phyloP scores from a whole-genome alignment of 352 stramenopile genomes.

The Phytophthora pluvialis region DNA sequence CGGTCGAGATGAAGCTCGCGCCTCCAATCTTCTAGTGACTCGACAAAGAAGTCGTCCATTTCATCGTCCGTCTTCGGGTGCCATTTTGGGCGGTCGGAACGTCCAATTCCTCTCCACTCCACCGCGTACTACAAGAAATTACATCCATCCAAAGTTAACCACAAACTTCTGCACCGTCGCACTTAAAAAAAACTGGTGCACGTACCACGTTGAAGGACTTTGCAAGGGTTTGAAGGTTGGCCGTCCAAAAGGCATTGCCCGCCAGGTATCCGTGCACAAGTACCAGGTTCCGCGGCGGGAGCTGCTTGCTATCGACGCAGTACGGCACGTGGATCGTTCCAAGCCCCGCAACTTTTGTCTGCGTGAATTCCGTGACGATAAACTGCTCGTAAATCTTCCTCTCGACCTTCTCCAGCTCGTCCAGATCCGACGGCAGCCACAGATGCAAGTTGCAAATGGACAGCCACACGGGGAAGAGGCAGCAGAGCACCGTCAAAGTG shows the following conservation, averaged over 20 bases:
- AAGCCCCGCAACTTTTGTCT: constrained; percentile 64
- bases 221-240: constrained; percentile 76
- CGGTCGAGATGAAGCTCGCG: constrained; percentile 65
- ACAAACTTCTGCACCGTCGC: background rate
- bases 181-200: background rate
- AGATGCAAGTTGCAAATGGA: constrained; percentile 53
- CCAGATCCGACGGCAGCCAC: constrained; percentile 63
- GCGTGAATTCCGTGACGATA: constrained; percentile 57
- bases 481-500: constrained; percentile 48
- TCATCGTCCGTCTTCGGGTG: constrained; percentile 69
- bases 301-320: constrained; percentile 59
- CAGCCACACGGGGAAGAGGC: constrained; percentile 58
- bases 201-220: constrained; percentile 84
- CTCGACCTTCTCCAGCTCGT: constrained; percentile 60
- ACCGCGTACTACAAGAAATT: constrained; percentile 66
- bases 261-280: constrained; percentile 83
- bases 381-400: constrained; percentile 76
- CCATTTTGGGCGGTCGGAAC: constrained; percentile 69
- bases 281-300: constrained; percentile 65
- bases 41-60: constrained; percentile 82
- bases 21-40: constrained; percentile 81
- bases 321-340: constrained; percentile 82
- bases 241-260: constrained; percentile 79
- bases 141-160: background rate
- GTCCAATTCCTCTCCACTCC: constrained; percentile 83